These are phyloP conservation scores for Pontederia paniculata DNA, from an alignment of 176 grass and related monocot genomes.

Conservation along the genomic window DNA sequence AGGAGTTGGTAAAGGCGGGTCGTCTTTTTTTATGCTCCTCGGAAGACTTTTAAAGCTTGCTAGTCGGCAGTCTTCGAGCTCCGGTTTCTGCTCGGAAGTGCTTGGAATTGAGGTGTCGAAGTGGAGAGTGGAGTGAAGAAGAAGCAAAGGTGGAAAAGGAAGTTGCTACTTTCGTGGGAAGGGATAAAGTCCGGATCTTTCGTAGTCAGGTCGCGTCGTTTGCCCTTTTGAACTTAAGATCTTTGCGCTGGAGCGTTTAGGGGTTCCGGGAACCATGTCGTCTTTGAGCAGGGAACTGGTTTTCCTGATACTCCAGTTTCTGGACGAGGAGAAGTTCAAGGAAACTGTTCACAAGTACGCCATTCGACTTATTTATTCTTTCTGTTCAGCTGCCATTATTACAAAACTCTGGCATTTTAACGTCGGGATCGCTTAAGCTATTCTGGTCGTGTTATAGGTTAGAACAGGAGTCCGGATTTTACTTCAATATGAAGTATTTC, in stretches of 20 bases:
- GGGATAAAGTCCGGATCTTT: too few species aligned
- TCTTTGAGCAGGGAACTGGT: constrained; percentile 27
- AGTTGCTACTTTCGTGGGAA: too few species aligned
- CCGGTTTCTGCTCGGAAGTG: too few species aligned
- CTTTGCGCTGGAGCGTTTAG: constrained; percentile 18
- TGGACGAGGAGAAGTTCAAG: constrained; percentile 27
- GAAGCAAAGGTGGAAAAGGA: too few species aligned
- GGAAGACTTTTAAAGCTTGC: too few species aligned
- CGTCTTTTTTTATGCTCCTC: too few species aligned
- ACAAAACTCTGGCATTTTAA: not conserved
- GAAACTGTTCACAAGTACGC: constrained; percentile 21
- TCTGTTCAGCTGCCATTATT: not conserved
- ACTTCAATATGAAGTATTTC: constrained; percentile 99
- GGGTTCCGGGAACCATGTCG: constrained; percentile 20
- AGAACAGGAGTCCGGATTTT: constrained; percentile 97
- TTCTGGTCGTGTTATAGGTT: constrained; percentile 32
- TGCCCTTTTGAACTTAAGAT: not conserved
- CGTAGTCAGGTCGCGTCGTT: not conserved
- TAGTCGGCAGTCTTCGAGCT: too few species aligned
- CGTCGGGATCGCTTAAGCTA: not conserved
- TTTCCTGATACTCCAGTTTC: constrained; percentile 26
- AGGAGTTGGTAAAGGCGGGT: too few species aligned
- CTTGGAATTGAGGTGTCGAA: too few species aligned
- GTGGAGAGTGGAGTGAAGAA: too few species aligned
- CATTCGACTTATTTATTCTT: not conserved